A percentile compares a stretch with the other conserved stretches of the same genome.
Conservation (phyloP, 495 filamentous ascomycete species). For the Daldinia loculata region DNA sequence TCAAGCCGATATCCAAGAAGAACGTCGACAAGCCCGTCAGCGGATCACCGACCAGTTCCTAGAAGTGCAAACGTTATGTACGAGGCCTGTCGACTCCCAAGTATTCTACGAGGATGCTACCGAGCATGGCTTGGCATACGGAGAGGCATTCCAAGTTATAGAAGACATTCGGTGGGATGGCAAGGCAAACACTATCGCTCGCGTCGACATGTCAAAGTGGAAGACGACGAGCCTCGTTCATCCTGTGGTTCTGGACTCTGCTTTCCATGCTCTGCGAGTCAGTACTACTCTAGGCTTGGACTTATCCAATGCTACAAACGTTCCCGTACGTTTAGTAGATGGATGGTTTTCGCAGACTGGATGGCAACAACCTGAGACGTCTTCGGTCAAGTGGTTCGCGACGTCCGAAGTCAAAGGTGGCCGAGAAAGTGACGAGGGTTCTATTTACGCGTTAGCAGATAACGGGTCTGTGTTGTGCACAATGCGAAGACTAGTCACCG, state of each 20-base stretch:
- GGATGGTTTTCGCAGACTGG: conserved; percentile 44
- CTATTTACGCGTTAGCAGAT: conserved; percentile 43
- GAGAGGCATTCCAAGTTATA: conserved; percentile 43
- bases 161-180: conserved; percentile 45
- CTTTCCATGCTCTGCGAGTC: conserved; percentile 48
- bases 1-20: conserved; percentile 41
- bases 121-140: conserved; percentile 41
- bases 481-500: conserved; percentile 32
- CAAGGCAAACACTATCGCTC: conserved; percentile 25
- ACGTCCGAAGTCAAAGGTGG: conserved; percentile 7
- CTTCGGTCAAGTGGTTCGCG: conserved; percentile 33
- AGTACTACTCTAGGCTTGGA: conserved; percentile 36
- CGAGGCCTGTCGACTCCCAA: conserved; percentile 32
- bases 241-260: conserved; percentile 51
- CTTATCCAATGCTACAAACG: conserved; percentile 31
- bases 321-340: conserved; percentile 40
- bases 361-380: conserved; percentile 41
- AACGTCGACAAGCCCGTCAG: conserved; percentile 24
- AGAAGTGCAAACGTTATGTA: conserved; percentile 27
- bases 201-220: conserved; percentile 37
- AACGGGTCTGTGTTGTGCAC: conserved; percentile 40
- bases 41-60: conserved; percentile 11
- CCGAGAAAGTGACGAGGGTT: conserved; percentile 28
- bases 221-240: conserved; percentile 49
- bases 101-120: conserved; percentile 42